Conservation (phyloP, 768 basidiomycete species). For the Pleurotus platypus region DNA sequence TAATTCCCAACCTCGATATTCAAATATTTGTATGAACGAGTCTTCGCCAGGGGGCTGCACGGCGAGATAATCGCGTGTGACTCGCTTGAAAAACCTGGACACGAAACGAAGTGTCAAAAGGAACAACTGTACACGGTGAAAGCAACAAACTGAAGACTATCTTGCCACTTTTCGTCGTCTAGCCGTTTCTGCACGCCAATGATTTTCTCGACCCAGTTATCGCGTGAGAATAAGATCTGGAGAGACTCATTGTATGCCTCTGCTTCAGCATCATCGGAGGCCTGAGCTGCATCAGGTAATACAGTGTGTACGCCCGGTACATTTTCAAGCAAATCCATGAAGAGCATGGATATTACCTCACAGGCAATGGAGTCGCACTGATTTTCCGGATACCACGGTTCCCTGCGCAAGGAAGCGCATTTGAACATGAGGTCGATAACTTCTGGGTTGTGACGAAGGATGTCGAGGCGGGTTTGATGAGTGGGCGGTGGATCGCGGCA, state of each 20-base stretch:
- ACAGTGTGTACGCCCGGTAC: constrained; percentile 19
- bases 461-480: constrained; percentile 13
- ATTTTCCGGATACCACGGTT: constrained; percentile 24
- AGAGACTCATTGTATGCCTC: constrained; percentile 17
- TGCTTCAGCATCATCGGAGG: constrained; percentile 17
- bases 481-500: constrained; percentile 14
- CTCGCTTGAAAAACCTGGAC: constrained; percentile 15
- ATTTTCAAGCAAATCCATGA: constrained; percentile 16
- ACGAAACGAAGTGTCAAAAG: neutral
- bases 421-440: constrained; percentile 21
- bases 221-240: constrained; percentile 20
- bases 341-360: constrained; percentile 20
- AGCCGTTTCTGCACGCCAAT: constrained; percentile 21
- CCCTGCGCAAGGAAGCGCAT: constrained; percentile 19
- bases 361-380: constrained; percentile 17
- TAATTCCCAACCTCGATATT: constrained; percentile 14
- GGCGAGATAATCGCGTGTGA: constrained; percentile 15
- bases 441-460: constrained; percentile 19
- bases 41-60: constrained; percentile 9
- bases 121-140: neutral
- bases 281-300: constrained; percentile 7
- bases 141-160: constrained; percentile 14
- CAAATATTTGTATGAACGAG: constrained; percentile 14
- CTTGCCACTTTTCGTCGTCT: constrained; percentile 20
- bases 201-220: constrained; percentile 23